Evolutionary conservation across 2,329 filamentous ascomycete species (phyloP), one percentile per base, ranked within the genome.

Genomic region (Fusarium sp.): DNA sequence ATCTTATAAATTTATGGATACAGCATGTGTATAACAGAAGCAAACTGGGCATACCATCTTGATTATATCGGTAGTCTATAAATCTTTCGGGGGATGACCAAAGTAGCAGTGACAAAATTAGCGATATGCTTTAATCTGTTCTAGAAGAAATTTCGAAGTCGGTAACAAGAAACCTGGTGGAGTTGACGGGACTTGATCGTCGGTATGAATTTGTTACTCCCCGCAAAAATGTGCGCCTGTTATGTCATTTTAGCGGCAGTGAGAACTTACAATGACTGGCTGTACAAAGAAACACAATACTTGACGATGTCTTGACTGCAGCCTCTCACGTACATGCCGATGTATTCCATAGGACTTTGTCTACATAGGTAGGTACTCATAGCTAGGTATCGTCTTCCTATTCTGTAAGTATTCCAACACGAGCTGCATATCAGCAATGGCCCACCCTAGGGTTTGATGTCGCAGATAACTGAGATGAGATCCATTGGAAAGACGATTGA

Each of bases 201-300:
- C 43, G 46, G 54, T n/a, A 60, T 71, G 38, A 68, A 68, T 64
- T 64, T 63, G 44, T 42, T 44, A 22, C 22, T 40, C 64, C 68
- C 64, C 67, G 67, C 73, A 73, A 67, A 73, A 66, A 59, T 54
- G 51, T 69, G 59, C 34, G 56, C 46, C 55, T 58, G 66, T 53
- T 57, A 68, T 72, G 63, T 55, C 71, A 73, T 75, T 75, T 75
- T 75, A 75, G 73, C 53, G 73, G 58, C 59, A 42, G 52, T 75
- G 66, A 63, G 75, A 73, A 56, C 68, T 73, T 29, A 56, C 27
- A 45, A 43, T 27, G 24, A 16, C 29, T 38, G 32, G 27, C 24
- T 42, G 8, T 25, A 32, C 49, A 40, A 18, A 61, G 32, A 44
- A 27, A n/a, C 22, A 16, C 7, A 12, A 30, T 15, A 32, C 18